Evolutionary conservation across 768 basidiomycete genomes (phyloP), one percentile per base, ranked within the genome.

Genomic region (Tricholomella constricta): DNA sequence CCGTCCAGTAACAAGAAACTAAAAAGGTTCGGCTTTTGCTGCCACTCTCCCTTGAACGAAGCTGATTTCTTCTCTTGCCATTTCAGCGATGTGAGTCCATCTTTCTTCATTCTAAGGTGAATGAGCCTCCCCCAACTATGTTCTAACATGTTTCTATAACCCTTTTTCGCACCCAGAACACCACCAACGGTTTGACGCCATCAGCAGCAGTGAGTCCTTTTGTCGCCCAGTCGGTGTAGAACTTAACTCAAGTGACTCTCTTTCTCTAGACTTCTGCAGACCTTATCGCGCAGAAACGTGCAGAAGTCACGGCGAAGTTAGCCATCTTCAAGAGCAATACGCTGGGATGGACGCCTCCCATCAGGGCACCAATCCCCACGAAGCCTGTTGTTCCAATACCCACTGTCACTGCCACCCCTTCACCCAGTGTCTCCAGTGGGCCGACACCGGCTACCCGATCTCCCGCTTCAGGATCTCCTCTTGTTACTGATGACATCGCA

Each of bases 271-370:
- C 46, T 2, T 36, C 55, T 48, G 81, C 83, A 59, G 87, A 81
- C 26, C 79, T 91, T 61, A 91, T 93, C 49, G 86, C 88, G 19
- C 88, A 89, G 70, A 91, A 90, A 70, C 80, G 86, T 34, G 89
- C 91, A 6, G 89, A 93, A 69, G 86, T 95, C 56, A 79, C 88
- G 10, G 92, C 93, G 14, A 94, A 92, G 67, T 77, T 91, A 20
- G 92, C 92, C 2, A 84, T 85, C 2, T 86, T 91, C 80, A 83
- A 79, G 66, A 76, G 69, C 40, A 68, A 68, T 19, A 67, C 72
- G 1, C 54, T 76, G 27, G 69, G 70, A 2, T 57, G 58, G 46
- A 62, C 64, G 9, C 59, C 69, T 12, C 58, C 65, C 17, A 69
- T 81, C 45, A 73, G 77, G 40, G 75, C 76, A 0, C 73, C 78